Percentiles rank a stretch among this genome's conserved stretches.
Conservation (phyloP, 163 green algal genomes). For the Chlamydomonas reinhardtii region DNA sequence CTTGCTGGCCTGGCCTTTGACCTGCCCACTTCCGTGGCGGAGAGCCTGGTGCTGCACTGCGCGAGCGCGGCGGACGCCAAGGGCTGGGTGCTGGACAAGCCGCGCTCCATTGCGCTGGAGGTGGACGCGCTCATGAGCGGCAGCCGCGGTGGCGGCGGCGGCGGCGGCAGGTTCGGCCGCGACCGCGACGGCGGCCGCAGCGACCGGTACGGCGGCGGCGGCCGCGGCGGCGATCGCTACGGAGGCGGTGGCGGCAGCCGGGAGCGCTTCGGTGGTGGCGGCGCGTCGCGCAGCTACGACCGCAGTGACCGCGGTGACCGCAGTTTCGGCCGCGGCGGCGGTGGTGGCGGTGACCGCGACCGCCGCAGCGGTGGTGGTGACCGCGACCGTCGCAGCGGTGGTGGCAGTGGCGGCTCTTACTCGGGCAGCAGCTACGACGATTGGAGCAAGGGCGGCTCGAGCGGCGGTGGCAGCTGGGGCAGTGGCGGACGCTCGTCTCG, state of each 20-base stretch:
- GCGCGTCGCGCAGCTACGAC: not conserved
- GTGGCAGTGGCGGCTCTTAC: not conserved
- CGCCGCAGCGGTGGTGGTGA: not conserved
- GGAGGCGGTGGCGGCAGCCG: conserved; percentile 24
- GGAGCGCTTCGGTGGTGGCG: not conserved
- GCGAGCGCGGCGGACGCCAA: conserved; percentile 48
- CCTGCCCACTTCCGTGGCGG: conserved; percentile 66
- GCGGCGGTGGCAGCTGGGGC: not conserved
- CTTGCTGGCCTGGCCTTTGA: conserved; percentile 82
- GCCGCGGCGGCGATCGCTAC: conserved; percentile 28
- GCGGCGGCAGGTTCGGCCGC: conserved; percentile 27
- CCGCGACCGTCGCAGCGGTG: not conserved
- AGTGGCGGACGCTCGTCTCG: not conserved
- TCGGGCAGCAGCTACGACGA: conserved; percentile 27
- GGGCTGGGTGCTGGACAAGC: conserved; percentile 71
- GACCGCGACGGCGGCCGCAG: conserved; percentile 18
- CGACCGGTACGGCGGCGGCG: conserved; percentile 35
- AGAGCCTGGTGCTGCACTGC: conserved; percentile 37
- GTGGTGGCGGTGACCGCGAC: conserved; percentile 9
- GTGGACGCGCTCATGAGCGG: conserved; percentile 54
- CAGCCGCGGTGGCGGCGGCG: conserved; percentile 18
- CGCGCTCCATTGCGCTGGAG: conserved; percentile 72
- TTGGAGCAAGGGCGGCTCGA: not conserved
- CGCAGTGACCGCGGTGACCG: not conserved
- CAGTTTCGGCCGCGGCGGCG: not conserved